Evolutionary conservation across 2,329 filamentous ascomycete genomes (phyloP), one percentile per base, ranked within the genome.

Genomic region (Chaetomiaceae sp.): DNA sequence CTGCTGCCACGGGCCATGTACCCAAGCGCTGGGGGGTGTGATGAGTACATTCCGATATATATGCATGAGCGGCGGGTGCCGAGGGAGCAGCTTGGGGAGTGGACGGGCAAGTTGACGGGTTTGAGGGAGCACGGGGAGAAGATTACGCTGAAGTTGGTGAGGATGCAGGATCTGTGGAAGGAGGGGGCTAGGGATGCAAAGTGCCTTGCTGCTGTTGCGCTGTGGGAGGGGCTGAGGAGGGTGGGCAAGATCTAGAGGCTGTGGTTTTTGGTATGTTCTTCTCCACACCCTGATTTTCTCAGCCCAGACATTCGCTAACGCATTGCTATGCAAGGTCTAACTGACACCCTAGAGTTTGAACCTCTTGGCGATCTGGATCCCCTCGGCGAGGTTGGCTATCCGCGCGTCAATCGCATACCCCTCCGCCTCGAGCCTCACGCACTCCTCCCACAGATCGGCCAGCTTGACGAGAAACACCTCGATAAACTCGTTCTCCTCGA

Each of bases 401-500:
- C 88, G 76, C 6, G 88, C 88, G 69, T 94, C 89, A 60, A 94
- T 88, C 1, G 86, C 88, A 68, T 81, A 91, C 0, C 89, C 89
- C 59, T 89, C 74, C 2, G 72, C 72, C 65, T 91, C 87, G 1
- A 91, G 73, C 59, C 69, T 78, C 66, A 82, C 82, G 65, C 84
- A 84, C 65, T 87, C 83, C 0, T 76, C 76, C 73, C 85, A 90
- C 36, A 92, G 68, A 14, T 78, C 73, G 19, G 70, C 72, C 39
- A 92, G 65, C 6, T 83, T 84, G 7, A 89, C 76, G 8, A 80
- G 81, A 63, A 92, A 91, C 31, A 85, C 84, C 67, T 91, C 87
- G 64, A 92, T 91, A 65, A 91, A 91, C 70, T 92, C 88, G 58
- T 83, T 85, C 23, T 91, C 88, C 66, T 92, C 88, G 6, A 91